Base-by-base conservation (phyloP, 176 grass and related monocot species). In the Saccharum officinarum region DNA sequence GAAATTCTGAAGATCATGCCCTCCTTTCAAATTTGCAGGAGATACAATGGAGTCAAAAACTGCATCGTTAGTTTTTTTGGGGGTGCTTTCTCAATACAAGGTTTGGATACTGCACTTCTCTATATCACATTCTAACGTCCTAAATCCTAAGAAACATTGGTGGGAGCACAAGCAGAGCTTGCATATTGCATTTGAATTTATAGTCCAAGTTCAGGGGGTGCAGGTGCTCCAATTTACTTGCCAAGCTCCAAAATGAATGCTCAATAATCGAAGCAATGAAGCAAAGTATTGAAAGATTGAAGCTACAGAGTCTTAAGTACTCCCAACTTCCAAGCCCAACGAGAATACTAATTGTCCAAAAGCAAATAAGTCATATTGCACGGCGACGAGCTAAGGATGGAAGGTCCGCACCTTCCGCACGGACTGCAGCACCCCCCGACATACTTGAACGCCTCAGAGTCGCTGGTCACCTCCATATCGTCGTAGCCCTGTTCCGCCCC, bases 351-450 rank as follows among this genome's bases (percentile, higher is more conserved):
- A 75, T 41, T 22, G 50, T 38, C 57, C 4, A 10, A 20, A 16
- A 13, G 42, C 17, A 40, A 54, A 40, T 7, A 63, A 76, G 37
- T 23, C 23, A 14, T 23, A 6, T 60, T 3, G 9, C 10, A 40
- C 22, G 1, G 6, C 59, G 8, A 47, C 0, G 36, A 38, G 1
- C 3, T 12, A 22, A 15, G 7, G 39, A 37, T 30, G 18, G 23
- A 61, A 78, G 80, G 10, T 14, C 40, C 80, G 16, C 72, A 90
- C 88, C 88, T 39, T 87, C 20, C 84, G 74, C 74, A 87, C 80
- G 59, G 80, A 38, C 80, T 87, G 84, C 15, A 90, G 88, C 1
- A 87, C 11, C 14, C 5, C 80, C 33, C 74, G 49, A 90, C 74
- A 1, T 10, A 0, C 34, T 4, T 7, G 74, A 83, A 75, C 2